Conservation (phyloP, 2,329 filamentous ascomycete genomes). For the Xylariaceae sp. region DNA sequence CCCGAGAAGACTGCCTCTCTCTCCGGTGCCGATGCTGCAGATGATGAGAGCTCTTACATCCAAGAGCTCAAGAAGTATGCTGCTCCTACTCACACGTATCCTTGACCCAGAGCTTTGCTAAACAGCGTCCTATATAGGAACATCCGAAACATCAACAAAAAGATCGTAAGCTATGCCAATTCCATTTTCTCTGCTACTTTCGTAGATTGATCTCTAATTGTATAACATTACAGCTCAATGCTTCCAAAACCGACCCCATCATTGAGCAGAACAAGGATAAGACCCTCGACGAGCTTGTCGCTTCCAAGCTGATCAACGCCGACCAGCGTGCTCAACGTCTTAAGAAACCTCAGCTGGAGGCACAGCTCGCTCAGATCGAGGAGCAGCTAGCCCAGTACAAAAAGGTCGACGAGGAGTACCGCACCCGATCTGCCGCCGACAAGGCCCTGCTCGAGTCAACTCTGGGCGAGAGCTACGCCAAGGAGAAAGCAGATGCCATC, state of each 20-base stretch:
- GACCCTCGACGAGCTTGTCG: conserved; percentile 70
- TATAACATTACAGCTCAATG: conserved; percentile 53
- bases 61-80: conserved; percentile 87
- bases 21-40: conserved; percentile 56
- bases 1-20: conserved; percentile 49
- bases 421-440: conserved; percentile 55
- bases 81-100: neutral
- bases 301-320: conserved; percentile 70
- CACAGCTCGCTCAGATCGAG: conserved; percentile 67
- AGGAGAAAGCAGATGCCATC: conserved; percentile 53
- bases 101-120: neutral
- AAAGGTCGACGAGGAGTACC: conserved; percentile 73
- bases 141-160: conserved; percentile 91
- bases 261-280: conserved; percentile 68
- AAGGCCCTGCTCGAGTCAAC: conserved; percentile 61
- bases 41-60: conserved; percentile 73
- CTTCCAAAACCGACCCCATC: conserved; percentile 68
- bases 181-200: conserved; percentile 1
- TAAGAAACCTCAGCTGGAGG: conserved; percentile 72
- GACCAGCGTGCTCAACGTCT: conserved; percentile 75
- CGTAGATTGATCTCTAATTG: neutral
- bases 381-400: conserved; percentile 73
- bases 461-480: conserved; percentile 49
- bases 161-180: conserved; percentile 65
- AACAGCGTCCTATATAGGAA: conserved; percentile 53